Evolutionary conservation across 2,329 filamentous ascomycete species (phyloP).

Genomic region (Epicoccum sorghinum): DNA sequence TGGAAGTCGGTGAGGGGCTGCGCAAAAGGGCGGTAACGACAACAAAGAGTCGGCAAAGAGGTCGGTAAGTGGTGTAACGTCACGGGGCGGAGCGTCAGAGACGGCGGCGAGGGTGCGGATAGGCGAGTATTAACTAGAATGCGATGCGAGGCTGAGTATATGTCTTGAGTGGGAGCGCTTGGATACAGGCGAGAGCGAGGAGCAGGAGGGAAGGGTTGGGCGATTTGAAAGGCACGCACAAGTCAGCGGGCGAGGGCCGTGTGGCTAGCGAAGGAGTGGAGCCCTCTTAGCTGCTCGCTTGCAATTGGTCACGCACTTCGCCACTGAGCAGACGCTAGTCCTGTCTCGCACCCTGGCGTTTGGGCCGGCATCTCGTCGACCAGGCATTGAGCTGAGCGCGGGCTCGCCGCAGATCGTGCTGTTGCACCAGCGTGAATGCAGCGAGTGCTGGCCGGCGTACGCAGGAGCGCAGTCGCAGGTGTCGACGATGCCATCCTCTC

Average conservation of each 20-base stretch:
- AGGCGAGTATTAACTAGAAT: conserved; percentile 31
- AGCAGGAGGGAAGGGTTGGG: conserved; percentile 20
- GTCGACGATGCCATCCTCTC: no score
- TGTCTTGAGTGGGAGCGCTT: conserved; percentile 18
- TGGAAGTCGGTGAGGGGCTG: conserved; percentile 27
- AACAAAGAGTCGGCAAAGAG: conserved; percentile 32
- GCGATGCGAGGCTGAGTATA: conserved; percentile 34
- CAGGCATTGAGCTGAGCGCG: conserved; percentile 1
- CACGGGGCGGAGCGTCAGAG: conserved; percentile 18
- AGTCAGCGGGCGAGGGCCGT: conserved; percentile 22
- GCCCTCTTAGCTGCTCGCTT: not conserved
- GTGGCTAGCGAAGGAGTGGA: conserved; percentile 15
- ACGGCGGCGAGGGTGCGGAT: conserved; percentile 15
- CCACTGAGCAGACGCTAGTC: conserved; percentile 10
- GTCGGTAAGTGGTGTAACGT: conserved; percentile 8
- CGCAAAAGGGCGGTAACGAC: conserved; percentile 24
- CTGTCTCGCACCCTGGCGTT: conserved; percentile 1
- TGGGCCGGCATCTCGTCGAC: conserved; percentile 9
- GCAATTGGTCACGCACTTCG: conserved; percentile 23
- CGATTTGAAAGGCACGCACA: conserved; percentile 24
- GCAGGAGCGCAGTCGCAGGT: not conserved
- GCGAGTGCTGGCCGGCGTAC: not conserved
- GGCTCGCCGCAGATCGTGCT: not conserved
- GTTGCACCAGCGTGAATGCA: not conserved
- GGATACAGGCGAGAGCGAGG: conserved; percentile 26